Conservation (phyloP, 306 rosid species). For the Citrullus mucosospermus region DNA sequence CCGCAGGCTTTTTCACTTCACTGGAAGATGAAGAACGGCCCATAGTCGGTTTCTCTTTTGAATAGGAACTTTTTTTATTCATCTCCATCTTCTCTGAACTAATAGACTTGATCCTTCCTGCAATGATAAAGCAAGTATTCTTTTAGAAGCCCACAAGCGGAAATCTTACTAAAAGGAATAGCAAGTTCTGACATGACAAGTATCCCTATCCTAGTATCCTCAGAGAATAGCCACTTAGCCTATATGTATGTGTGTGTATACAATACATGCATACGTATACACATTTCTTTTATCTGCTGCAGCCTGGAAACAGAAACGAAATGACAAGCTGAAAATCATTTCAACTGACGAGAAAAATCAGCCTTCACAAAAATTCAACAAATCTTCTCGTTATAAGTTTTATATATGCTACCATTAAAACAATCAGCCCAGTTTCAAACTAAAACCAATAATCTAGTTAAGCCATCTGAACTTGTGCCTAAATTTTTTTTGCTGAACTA, state of each 20-base stretch:
- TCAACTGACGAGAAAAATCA: background rate
- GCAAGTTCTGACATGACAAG: background rate
- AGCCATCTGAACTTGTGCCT: background rate
- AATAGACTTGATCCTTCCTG: constrained; percentile 24
- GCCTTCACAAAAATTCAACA: background rate
- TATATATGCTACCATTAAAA: background rate
- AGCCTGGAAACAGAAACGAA: background rate
- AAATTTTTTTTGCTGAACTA: background rate
- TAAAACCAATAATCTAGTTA: background rate
- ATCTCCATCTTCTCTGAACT: constrained; percentile 42
- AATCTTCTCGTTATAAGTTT: background rate
- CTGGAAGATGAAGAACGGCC: constrained; percentile 37
- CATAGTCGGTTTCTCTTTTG: constrained; percentile 34
- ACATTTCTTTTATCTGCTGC: background rate
- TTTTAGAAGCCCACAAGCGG: background rate
- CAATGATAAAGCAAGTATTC: constrained; percentile 2
- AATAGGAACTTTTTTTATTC: constrained; percentile 35
- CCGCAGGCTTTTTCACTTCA: constrained; percentile 34
- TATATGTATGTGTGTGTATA: background rate
- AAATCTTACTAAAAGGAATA: background rate
- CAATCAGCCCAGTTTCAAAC: background rate
- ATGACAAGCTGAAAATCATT: background rate
- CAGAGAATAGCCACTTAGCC: background rate
- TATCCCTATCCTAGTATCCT: background rate
- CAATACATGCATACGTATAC: no score